Conservation (phyloP, 495 filamentous ascomycete species). For the Lasiosphaeria miniovina region DNA sequence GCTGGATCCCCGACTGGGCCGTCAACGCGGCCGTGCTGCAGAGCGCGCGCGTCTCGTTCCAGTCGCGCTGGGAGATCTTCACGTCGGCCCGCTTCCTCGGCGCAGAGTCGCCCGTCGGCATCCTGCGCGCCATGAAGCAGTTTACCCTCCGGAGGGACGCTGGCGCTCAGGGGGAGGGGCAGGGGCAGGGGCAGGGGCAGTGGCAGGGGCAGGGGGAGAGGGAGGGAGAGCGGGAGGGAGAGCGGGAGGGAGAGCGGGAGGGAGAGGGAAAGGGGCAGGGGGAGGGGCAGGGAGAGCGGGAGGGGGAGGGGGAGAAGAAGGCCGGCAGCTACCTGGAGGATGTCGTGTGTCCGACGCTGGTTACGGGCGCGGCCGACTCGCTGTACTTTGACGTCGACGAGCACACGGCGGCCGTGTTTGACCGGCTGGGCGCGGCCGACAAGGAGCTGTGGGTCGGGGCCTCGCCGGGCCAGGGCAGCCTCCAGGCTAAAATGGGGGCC, state of each 20-base stretch:
- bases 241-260: too few relatives aligned
- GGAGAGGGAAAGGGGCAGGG: too few relatives aligned
- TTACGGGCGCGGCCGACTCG: conserved; percentile 24
- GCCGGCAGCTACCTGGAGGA: conserved; percentile 2
- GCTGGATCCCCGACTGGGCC: conserved; percentile 31
- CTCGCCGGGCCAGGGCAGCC: conserved; percentile 14
- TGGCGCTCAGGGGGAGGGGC: too few relatives aligned
- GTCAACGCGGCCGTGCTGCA: conserved; percentile 14
- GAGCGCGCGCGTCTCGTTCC: conserved; percentile 23
- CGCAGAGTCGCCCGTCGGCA: conserved; percentile 19
- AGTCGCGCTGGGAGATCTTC: conserved; percentile 36
- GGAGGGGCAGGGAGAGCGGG: too few relatives aligned
- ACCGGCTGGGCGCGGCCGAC: conserved; percentile 7
- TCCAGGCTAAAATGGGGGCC: conserved; percentile 29
- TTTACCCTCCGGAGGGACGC: conserved; percentile 16
- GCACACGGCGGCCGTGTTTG: conserved; percentile 4
- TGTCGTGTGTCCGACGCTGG: conserved; percentile 27
- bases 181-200: too few relatives aligned
- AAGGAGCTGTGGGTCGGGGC: conserved; percentile 27
- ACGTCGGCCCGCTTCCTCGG: conserved; percentile 22
- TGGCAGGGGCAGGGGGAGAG: too few relatives aligned
- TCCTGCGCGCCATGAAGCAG: conserved; percentile 4
- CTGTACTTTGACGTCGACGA: conserved; percentile 8
- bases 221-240: too few relatives aligned
- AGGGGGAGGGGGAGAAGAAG: too few relatives aligned